Conservation (phyloP, 768 basidiomycete species). For the Heimioporus sp. region DNA sequence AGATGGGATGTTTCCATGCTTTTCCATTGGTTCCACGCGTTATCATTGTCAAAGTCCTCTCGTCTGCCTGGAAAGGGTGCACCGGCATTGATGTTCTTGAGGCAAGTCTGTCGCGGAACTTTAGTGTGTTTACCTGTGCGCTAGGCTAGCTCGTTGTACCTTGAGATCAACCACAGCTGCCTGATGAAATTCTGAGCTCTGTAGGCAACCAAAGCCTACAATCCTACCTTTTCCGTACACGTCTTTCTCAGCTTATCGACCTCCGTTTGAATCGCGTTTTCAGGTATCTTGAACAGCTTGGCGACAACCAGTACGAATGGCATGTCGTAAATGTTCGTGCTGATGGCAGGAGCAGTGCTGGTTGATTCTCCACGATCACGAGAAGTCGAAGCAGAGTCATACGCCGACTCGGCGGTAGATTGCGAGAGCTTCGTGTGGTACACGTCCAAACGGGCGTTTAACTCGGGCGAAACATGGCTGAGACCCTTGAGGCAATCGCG, state of each 20-base stretch:
- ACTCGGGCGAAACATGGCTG: slow-evolving; percentile 80
- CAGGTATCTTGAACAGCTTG: slow-evolving; percentile 70
- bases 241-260: slow-evolving; percentile 60
- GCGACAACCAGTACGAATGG: slow-evolving; percentile 68
- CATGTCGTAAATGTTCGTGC: slow-evolving; percentile 68
- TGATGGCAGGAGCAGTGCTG: slow-evolving; percentile 34
- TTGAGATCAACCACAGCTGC: slow-evolving; percentile 88
- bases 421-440: slow-evolving; percentile 81
- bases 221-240: slow-evolving; percentile 72
- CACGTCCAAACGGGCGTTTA: slow-evolving; percentile 76
- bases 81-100: slow-evolving; percentile 89
- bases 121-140: slow-evolving; percentile 2
- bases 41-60: slow-evolving; percentile 82
- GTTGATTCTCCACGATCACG: slow-evolving; percentile 54
- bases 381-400: slow-evolving; percentile 60
- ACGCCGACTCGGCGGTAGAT: slow-evolving; percentile 60
- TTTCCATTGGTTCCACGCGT: slow-evolving; percentile 83
- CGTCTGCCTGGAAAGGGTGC: slow-evolving; percentile 79
- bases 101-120: slow-evolving; percentile 52
- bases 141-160: slow-evolving; percentile 37
- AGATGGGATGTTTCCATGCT: slow-evolving; percentile 78
- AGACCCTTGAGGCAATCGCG: slow-evolving; percentile 73
- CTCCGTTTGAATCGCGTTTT: slow-evolving; percentile 67
- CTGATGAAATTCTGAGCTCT: slow-evolving; percentile 33
- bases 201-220: background rate